Evolutionary conservation across 495 filamentous ascomycete species (phyloP).

Genomic region (Lasiosphaeriaceae sp.): DNA sequence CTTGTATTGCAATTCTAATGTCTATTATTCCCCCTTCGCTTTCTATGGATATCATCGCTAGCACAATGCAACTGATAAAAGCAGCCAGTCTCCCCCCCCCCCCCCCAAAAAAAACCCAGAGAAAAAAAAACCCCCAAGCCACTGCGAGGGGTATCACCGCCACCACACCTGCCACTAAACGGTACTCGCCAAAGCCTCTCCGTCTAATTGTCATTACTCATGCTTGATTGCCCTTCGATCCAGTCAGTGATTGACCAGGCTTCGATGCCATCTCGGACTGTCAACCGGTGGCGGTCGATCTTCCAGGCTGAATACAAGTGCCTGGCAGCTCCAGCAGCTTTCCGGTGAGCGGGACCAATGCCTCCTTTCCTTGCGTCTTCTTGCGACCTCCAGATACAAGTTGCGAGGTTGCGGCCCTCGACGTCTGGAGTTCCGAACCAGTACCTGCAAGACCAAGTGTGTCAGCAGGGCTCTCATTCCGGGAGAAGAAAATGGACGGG

Average conservation of each 20-base stretch:
- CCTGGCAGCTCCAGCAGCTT: conserved; percentile 46
- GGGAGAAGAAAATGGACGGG: conserved; percentile 20
- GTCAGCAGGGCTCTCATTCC: conserved; percentile 1
- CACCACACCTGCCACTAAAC: not conserved
- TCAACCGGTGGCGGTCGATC: conserved; percentile 61
- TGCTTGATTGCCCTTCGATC: not conserved
- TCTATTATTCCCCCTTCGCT: not conserved
- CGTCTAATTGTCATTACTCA: not conserved
- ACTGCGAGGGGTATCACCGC: not conserved
- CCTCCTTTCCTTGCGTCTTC: conserved; percentile 68
- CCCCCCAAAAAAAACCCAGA: not conserved
- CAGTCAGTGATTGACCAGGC: conserved; percentile 44
- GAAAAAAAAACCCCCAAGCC: not conserved
- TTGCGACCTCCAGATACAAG: conserved; percentile 69
- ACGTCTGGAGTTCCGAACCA: conserved; percentile 73
- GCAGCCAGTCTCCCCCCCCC: too few species aligned
- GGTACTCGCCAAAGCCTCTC: not conserved
- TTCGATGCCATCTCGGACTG: conserved; percentile 51
- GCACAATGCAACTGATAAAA: not conserved
- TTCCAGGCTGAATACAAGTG: conserved; percentile 54
- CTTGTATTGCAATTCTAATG: too few species aligned
- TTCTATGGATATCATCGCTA: conserved; percentile 13
- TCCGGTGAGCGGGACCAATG: conserved; percentile 53
- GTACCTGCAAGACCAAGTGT: conserved; percentile 45
- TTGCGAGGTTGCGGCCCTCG: conserved; percentile 65